Conservation (phyloP, 2,329 filamentous ascomycete genomes). For the Aspergillus neoniger region DNA sequence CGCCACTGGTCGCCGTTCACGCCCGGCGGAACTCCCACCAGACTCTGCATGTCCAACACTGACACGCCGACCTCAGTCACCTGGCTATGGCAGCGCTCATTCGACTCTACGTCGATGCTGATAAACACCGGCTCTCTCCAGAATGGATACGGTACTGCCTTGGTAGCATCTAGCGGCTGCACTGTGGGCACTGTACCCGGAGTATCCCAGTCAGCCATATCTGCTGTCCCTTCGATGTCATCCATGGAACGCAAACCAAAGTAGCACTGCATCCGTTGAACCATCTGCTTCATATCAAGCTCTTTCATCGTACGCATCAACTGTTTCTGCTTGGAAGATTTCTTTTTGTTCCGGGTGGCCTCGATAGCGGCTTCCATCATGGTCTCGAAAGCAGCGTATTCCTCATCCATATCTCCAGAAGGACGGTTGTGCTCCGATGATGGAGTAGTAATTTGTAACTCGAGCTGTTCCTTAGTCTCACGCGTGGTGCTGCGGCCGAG, state of each 20-base stretch:
- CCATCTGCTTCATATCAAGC: constrained; percentile 55
- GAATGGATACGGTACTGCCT: constrained; percentile 49
- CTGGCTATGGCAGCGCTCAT: constrained; percentile 64
- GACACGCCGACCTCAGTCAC: constrained; percentile 88
- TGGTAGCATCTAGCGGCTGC: constrained; percentile 47
- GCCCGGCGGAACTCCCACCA: constrained; percentile 62
- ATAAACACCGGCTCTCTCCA: constrained; percentile 68
- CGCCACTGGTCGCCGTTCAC: constrained; percentile 67
- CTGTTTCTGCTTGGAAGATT: constrained; percentile 50
- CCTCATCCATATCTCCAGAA: constrained; percentile 12
- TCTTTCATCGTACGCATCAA: constrained; percentile 54
- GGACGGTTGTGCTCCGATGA: not conserved
- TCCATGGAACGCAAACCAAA: constrained; percentile 63
- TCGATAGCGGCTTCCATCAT: constrained; percentile 58
- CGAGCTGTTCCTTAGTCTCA: constrained; percentile 43
- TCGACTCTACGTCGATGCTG: constrained; percentile 79
- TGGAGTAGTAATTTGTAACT: constrained; percentile 35
- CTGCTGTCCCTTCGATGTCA: constrained; percentile 17
- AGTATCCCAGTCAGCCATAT: constrained; percentile 18
- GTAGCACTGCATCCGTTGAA: constrained; percentile 68
- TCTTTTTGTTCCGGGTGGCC: constrained; percentile 53
- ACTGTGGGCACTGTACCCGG: constrained; percentile 21
- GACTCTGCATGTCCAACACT: constrained; percentile 69
- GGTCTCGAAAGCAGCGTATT: constrained; percentile 31
- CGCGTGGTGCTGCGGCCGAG: constrained; percentile 59